Percentiles rank a stretch among this genome's conserved stretches.
Evolutionary conservation across 1,284 basidiomycete genomes (phyloP).

Genomic region (Sporisorium scitamineum): DNA sequence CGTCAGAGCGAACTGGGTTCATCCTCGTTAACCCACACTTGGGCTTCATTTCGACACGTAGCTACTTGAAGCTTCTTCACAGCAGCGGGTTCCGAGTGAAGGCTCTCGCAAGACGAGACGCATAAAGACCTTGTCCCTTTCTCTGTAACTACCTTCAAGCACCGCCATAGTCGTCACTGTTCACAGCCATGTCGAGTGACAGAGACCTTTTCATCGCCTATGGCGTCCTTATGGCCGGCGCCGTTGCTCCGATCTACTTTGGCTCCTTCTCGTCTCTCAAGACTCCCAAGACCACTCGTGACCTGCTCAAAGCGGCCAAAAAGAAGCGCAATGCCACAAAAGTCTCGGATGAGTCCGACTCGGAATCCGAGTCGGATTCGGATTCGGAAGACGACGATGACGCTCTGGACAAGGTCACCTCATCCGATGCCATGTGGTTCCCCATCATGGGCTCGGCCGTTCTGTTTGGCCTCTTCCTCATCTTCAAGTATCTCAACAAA

Average conservation of each 20-base stretch:
- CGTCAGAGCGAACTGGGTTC: not conserved
- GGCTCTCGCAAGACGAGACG: not conserved
- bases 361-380: slow-evolving; percentile 31
- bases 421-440: slow-evolving; percentile 64
- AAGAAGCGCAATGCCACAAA: slow-evolving; percentile 23
- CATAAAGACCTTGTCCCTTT: not conserved
- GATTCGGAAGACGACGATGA: slow-evolving; percentile 56
- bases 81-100: not conserved
- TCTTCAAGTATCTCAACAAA: slow-evolving; percentile 67
- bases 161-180: no score
- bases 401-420: slow-evolving; percentile 56
- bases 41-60: slow-evolving; percentile 35
- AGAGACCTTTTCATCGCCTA: slow-evolving; percentile 60
- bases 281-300: slow-evolving; percentile 59
- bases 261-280: slow-evolving; percentile 61
- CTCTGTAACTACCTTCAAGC: not conserved
- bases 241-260: slow-evolving; percentile 61
- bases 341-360: slow-evolving; percentile 23
- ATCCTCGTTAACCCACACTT: not conserved
- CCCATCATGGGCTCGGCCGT: slow-evolving; percentile 65
- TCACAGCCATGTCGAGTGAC: slow-evolving; percentile 36
- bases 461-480: slow-evolving; percentile 60
- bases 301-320: slow-evolving; percentile 49
- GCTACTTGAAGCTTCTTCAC: not conserved
- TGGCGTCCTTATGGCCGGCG: slow-evolving; percentile 56